A percentile compares a stretch with the other conserved stretches of the same genome.
Evolutionary conservation across 305 asterid species (phyloP).

Genomic region (Solanum hybrid): DNA sequence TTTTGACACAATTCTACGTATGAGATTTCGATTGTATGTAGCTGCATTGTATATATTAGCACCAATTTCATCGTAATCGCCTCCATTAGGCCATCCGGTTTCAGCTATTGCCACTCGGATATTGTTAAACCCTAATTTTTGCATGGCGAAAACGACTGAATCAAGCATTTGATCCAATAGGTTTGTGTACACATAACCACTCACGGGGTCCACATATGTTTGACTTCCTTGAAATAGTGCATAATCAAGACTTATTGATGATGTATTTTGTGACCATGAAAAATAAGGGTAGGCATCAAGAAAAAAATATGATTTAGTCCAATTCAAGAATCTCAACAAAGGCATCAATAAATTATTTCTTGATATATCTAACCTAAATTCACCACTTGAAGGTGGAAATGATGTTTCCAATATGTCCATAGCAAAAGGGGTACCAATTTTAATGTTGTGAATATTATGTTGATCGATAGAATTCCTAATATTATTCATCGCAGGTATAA

Average conservation of each 20-base stretch:
- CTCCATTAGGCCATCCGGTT: slow-evolving; percentile 83
- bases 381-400: slow-evolving; percentile 73
- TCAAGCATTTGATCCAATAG: slow-evolving; percentile 81
- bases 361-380: slow-evolving; percentile 40
- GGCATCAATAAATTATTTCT: slow-evolving; percentile 28
- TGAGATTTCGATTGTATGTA: slow-evolving; percentile 43
- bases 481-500: slow-evolving; percentile 63
- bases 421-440: slow-evolving; percentile 60
- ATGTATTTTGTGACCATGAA: slow-evolving; percentile 48
- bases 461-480: slow-evolving; percentile 28
- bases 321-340: slow-evolving; percentile 40
- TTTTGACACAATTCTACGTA: slow-evolving; percentile 27
- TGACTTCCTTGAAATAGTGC: slow-evolving; percentile 40
- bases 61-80: slow-evolving; percentile 64
- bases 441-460: slow-evolving; percentile 45
- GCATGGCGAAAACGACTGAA: slow-evolving; percentile 48
- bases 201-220: slow-evolving; percentile 31
- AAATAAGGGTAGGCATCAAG: slow-evolving; percentile 56
- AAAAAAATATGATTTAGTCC: slow-evolving; percentile 47
- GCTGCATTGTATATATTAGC: slow-evolving; percentile 66
- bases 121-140: slow-evolving; percentile 34
- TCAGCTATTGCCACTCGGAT: slow-evolving; percentile 46
- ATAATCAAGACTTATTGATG: slow-evolving; percentile 31
- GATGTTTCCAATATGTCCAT: slow-evolving; percentile 50
- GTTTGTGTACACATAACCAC: slow-evolving; percentile 47